Base-by-base conservation (phyloP, 768 basidiomycete genomes). In the Leccinum subtestaceum region DNA sequence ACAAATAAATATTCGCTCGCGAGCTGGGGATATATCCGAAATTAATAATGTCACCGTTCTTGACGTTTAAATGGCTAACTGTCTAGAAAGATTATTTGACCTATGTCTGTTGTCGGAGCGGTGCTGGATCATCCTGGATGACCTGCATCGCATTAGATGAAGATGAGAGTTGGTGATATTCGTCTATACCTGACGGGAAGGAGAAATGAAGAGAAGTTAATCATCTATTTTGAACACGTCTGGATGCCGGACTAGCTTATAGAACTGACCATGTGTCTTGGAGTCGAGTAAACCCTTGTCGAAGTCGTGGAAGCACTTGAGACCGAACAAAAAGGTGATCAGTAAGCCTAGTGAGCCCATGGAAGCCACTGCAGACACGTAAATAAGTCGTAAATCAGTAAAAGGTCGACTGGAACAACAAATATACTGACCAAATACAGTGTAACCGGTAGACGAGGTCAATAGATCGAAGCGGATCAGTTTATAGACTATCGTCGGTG, bases 301-400 rank as follows among this genome's bases (percentile, higher is more conserved):
- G 67, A 94, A 94, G 76, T 93, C 89, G 19, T 80, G 70, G 77
- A 90, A 88, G 70, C 92, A 94, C 54, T 85, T 84, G 19, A 93
- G 68, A 21, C 91, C 92, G 27, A 93, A 80, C 11, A 75, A 80
- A 66, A 94, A 91, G 10, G 89, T 90, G n/a, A 77, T 70, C 57
- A 91, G 80, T 25, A 93, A 71, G 48, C 11, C 11, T 12, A 93
- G 77, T 15, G 93, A 55, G 74, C 91, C 89, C 1, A 90, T 84
- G 55, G 86, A 79, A 60, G 92, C 82, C 21, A 88, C 92, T 94
- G 62, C 32, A 9, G 21, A 45, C 29, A 25, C 19, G 53, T 34
- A 3, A 15, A 53, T 59, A 40, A 60, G 49, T 48, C 17, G 53
- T 34, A 3, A 15, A 53, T 59, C 47, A 61, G 49, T 48, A 31